Base-by-base conservation (phyloP, 2,329 filamentous ascomycete genomes). In the Grosmannia clavigera region DNA sequence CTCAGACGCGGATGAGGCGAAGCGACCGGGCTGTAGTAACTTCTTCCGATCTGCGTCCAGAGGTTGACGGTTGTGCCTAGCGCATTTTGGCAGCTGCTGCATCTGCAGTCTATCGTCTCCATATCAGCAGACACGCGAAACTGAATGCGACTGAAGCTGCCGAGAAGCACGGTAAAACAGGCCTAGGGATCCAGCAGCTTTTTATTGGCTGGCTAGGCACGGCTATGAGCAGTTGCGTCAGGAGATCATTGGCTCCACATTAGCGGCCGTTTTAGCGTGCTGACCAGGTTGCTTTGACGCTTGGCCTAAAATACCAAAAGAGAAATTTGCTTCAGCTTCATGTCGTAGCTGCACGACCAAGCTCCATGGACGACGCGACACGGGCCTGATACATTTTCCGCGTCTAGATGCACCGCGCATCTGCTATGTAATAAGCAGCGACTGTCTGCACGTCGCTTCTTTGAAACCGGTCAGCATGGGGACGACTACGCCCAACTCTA, bases 1-100 rank as follows among this genome's bases (percentile, higher is more conserved):
- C 66, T 61, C 3, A 69, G 62, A 12, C 62, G 61, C 50, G 65
- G 59, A 3, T 65, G 64, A 3, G 67, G 50, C 27, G 67, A 61
- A 5, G 71, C 61, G 12, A 71, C 65, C 5, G 73, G 74, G n/a
- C 70, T 73, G 58, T 73, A 69, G 61, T 75, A 74, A 27, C 68
- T 70, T 55, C 72, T 73, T 51, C 72, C 73, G 38, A 77, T 69
- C 62, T 74, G 69, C 2, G 65, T 71, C 74, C 74, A 77, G 7
- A 71, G 51, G 48, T 77, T 76, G 59, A 66, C 46, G 55, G 73
- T 68, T 1, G 56, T 60, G 56, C 70, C 70, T n/a, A 75, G 60
- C 6, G 65, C 59, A 7, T 65, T 61, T 29, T 70, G 65, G 61
- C 68, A 73, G 35, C 65, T 65, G 58, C 67, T 65, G 66, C 75